Percentiles rank a stretch among this genome's conserved stretches.
phyloP scores from a whole-genome alignment of 495 filamentous ascomycete species.

The Lophiostoma macrostomum region DNA sequence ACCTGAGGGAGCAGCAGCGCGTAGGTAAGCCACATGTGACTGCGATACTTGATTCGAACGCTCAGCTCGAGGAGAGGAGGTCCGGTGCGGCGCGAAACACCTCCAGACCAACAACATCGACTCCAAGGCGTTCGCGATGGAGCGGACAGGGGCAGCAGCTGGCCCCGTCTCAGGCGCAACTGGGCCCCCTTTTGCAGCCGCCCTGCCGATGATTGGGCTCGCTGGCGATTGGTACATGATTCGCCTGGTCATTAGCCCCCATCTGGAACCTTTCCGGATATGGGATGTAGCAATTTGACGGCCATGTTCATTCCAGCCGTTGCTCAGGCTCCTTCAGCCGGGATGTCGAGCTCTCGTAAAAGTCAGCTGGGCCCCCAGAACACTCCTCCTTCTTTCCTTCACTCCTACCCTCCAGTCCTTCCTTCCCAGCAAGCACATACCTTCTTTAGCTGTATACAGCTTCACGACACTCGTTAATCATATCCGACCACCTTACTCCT shows the following conservation, averaged over 20 bases:
- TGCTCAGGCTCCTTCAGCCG: constrained; percentile 22
- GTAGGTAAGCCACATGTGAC: no score
- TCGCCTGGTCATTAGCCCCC: constrained; percentile 12
- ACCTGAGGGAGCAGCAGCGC: no score
- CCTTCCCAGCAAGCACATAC: background rate
- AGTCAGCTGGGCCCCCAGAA: constrained; percentile 20
- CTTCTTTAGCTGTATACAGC: constrained; percentile 1
- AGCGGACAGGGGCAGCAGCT: no score
- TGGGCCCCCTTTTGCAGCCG: no score
- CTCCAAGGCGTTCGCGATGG: no score
- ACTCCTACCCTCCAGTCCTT: constrained; percentile 7
- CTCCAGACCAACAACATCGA: no score
- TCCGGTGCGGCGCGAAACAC: no score
- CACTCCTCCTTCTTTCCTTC: constrained; percentile 1
- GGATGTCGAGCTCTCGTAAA: constrained; percentile 12
- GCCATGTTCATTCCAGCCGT: constrained; percentile 24
- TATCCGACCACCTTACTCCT: constrained; percentile 1
- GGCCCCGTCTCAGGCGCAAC: no score
- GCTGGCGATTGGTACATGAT: constrained; percentile 1
- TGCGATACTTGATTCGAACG: no score
- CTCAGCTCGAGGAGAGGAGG: no score
- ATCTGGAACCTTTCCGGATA: constrained; percentile 5
- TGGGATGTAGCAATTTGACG: background rate
- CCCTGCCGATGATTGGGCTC: background rate
- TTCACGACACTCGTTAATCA: constrained; percentile 26